Conservation (phyloP, 176 grass and related monocot species). For the Pharus latifolius region DNA sequence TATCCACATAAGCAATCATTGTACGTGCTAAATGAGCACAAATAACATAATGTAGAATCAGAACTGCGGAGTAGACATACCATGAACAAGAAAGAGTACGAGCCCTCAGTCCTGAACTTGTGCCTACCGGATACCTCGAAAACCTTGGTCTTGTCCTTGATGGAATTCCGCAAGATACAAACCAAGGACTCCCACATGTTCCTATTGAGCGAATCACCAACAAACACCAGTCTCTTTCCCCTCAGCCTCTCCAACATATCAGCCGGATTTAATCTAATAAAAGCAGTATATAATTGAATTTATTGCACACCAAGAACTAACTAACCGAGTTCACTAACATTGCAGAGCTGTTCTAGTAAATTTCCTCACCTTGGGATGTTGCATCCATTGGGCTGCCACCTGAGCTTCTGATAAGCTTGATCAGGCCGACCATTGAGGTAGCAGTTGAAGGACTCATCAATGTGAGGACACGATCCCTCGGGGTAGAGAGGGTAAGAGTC, state of each 20-base stretch:
- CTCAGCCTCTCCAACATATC: conserved; percentile 73
- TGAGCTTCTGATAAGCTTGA: conserved; percentile 64
- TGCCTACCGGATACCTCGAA: conserved; percentile 73
- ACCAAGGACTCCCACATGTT: conserved; percentile 98
- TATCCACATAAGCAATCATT: conserved; percentile 13
- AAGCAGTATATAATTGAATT: conserved; percentile 21
- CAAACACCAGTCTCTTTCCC: conserved; percentile 80
- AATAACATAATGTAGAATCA: background rate
- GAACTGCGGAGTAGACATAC: background rate
- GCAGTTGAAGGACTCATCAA: conserved; percentile 93
- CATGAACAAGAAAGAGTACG: conserved; percentile 73
- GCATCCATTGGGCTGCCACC: conserved; percentile 80
- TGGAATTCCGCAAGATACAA: conserved; percentile 60
- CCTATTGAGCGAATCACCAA: conserved; percentile 91
- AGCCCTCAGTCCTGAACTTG: conserved; percentile 53
- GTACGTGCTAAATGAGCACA: conserved; percentile 2
- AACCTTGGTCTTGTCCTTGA: conserved; percentile 53
- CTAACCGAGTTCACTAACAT: conserved; percentile 8
- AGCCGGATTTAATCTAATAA: conserved; percentile 43
- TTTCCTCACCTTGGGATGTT: conserved; percentile 77
- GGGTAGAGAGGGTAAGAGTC: conserved; percentile 81
- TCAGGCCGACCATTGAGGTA: conserved; percentile 73
- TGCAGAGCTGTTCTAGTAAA: background rate
- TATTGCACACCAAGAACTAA: background rate
- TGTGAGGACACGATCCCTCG: conserved; percentile 65